Evolutionary conservation across 495 filamentous ascomycete species (phyloP), one percentile per base, ranked within the genome.

Genomic region (Cladorrhinum samala): DNA sequence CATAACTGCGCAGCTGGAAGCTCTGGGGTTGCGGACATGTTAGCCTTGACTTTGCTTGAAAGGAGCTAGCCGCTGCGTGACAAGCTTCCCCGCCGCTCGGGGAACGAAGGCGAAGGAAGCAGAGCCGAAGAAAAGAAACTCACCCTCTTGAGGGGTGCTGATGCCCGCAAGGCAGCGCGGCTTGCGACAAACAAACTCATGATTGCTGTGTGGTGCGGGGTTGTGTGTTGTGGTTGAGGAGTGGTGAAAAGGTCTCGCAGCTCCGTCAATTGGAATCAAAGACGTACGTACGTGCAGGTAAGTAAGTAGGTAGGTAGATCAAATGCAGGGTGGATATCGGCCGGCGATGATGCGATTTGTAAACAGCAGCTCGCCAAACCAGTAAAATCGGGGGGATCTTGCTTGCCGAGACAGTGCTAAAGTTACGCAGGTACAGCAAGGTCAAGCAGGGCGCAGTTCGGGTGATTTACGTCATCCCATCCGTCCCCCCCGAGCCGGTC

Each of bases 1-100:
- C 78, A 59, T 82, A 83, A 43, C 71, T 66, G 59, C 79, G 77
- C 46, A 53, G 42, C 49, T 64, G 55, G 36, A 58, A 24, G 48
- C 50, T 50, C 60, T 63, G 40, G 3, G 20, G 18, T n/a, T 9
- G 2, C 17, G n/a, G 48, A 23, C 18, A 48, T 6, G 20, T 30
- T 30, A 21, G 9, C 13, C 17, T 11, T 44, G 1, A 11, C 20
- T 49, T 23, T 11, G 47, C 5, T 9, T 54, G 19, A 8, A 25
- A 49, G n/a, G 6, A 16, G n/a, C 18, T 7, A n/a, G 23, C n/a
- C n/a, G n/a, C n/a, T n/a, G n/a, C n/a, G n/a, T n/a, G n/a, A n/a
- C n/a, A n/a, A n/a, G n/a, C n/a, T n/a, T n/a, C n/a, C n/a, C n/a
- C n/a, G n/a, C n/a, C n/a, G n/a, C n/a, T n/a, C n/a, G n/a, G n/a